A percentile compares a stretch with the other conserved stretches of the same genome.
These are phyloP conservation scores for Penicillium olsonii DNA, from an alignment of 2,329 filamentous ascomycete species.

Conservation along the genomic window DNA sequence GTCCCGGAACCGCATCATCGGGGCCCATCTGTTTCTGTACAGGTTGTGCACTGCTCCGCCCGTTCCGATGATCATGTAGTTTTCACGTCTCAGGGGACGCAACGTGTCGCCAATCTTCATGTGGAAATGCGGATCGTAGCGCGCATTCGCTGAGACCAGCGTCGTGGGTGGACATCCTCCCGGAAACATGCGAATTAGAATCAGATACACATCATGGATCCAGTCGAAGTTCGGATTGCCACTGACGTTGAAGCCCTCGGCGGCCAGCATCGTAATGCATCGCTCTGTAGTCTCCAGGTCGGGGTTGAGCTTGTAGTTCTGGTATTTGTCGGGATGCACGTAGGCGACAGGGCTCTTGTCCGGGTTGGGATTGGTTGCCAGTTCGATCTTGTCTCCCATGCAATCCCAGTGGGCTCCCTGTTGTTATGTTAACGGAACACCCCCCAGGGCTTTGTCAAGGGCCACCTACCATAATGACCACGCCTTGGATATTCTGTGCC, in stretches of 20 bases:
- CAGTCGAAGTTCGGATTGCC: slow-evolving; percentile 63
- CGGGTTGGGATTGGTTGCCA: slow-evolving; percentile 62
- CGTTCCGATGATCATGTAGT: slow-evolving; percentile 60
- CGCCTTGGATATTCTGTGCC: slow-evolving; percentile 59
- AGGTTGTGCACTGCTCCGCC: slow-evolving; percentile 71
- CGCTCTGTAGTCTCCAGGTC: slow-evolving; percentile 57
- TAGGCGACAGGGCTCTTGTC: slow-evolving; percentile 66
- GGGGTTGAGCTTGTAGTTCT: slow-evolving; percentile 61
- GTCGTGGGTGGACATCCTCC: slow-evolving; percentile 65
- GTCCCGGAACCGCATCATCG: slow-evolving; percentile 64
- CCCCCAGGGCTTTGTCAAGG: too few species aligned
- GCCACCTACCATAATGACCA: slow-evolving; percentile 63
- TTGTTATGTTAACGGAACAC: too few species aligned
- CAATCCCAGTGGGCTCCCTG: slow-evolving; percentile 68
- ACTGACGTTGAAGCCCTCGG: slow-evolving; percentile 56
- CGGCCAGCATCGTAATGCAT: slow-evolving; percentile 53
- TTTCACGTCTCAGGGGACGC: slow-evolving; percentile 56
- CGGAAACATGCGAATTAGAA: slow-evolving; percentile 71
- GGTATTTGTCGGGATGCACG: slow-evolving; percentile 66
- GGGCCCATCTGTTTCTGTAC: slow-evolving; percentile 66
- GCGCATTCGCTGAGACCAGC: slow-evolving; percentile 57
- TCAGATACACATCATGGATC: slow-evolving; percentile 72
- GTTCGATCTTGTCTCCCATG: slow-evolving; percentile 57
- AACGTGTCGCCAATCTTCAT: slow-evolving; percentile 60
- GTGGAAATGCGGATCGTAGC: slow-evolving; percentile 59